These are phyloP conservation scores for Kazachstania sp. DNA, from an alignment of 1,139 yeast species.

Conservation along the genomic window DNA sequence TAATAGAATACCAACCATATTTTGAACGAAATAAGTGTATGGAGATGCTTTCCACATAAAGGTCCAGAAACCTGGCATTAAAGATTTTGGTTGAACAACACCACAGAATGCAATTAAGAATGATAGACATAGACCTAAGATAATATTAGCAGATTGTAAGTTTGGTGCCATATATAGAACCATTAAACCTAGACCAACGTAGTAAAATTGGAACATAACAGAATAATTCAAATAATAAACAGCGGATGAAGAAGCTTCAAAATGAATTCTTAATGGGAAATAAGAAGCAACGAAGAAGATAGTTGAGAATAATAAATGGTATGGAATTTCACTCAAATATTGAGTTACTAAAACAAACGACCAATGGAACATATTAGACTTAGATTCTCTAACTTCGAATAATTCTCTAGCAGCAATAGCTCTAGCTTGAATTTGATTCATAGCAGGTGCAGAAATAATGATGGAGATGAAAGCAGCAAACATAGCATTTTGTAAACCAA, in stretches of 20 bases:
- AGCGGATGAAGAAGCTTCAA: constrained; percentile 45
- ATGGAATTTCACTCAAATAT: constrained; percentile 47
- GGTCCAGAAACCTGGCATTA: constrained; percentile 65
- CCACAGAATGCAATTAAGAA: constrained; percentile 55
- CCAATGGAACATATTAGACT: constrained; percentile 63
- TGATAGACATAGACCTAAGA: constrained; percentile 44
- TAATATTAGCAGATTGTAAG: constrained; percentile 52
- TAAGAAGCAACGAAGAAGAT: constrained; percentile 47
- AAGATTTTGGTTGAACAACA: constrained; percentile 47
- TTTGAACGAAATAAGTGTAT: constrained; percentile 57
- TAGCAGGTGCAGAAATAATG: constrained; percentile 35
- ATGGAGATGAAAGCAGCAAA: constrained; percentile 44
- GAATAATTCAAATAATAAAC: constrained; percentile 45
- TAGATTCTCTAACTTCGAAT: constrained; percentile 54
- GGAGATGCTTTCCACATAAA: constrained; percentile 72
- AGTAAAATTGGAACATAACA: constrained; percentile 49
- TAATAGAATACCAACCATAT: constrained; percentile 43
- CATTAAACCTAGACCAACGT: constrained; percentile 46
- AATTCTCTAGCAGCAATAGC: constrained; percentile 49
- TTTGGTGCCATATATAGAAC: constrained; percentile 53
- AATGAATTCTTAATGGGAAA: constrained; percentile 48
- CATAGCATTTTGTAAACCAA: constrained; percentile 41
- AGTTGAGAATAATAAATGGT: constrained; percentile 44
- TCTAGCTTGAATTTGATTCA: constrained; percentile 38
- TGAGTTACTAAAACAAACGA: constrained; percentile 46